These are phyloP conservation scores for Cyberlindnera mississippiensis DNA, from an alignment of 805 yeast species.

Conservation along the genomic window DNA sequence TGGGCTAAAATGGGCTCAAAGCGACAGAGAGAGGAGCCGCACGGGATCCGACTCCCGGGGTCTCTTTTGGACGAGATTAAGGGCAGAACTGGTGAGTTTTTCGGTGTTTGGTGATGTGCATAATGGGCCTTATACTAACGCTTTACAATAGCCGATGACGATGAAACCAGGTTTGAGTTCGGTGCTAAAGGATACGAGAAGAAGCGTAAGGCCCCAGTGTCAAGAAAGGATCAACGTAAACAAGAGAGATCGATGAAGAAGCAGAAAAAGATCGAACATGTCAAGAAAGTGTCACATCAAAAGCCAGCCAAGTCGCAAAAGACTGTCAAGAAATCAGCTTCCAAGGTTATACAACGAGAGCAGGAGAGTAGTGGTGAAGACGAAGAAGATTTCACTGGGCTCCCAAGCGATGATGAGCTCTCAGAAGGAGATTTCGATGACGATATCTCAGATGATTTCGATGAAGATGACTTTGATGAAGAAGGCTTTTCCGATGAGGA, in stretches of 20 bases:
- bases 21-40: conserved; percentile 23
- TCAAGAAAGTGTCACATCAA: no score
- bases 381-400: conserved; percentile 23
- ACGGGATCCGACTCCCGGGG: conserved; percentile 56
- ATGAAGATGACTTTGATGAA: conserved; percentile 23
- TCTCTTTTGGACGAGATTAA: conserved; percentile 49
- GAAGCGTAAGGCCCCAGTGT: conserved; percentile 29
- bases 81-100: conserved; percentile 14
- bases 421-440: conserved; percentile 19
- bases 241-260: conserved; percentile 36
- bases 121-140: no score
- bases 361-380: conserved; percentile 29
- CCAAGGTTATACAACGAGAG: conserved; percentile 19
- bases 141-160: conserved; percentile 31
- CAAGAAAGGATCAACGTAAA: conserved; percentile 42
- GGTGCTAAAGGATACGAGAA: conserved; percentile 30
- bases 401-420: conserved; percentile 12
- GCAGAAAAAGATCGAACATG: conserved; percentile 21
- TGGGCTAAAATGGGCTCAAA: conserved; percentile 10
- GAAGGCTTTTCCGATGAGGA: conserved; percentile 26
- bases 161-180: conserved; percentile 34
- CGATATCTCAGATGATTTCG: conserved; percentile 18
- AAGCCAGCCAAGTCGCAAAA: conserved; percentile 3
- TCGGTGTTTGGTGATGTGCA: no score
- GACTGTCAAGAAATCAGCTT: not conserved